These are phyloP conservation scores for Erodium chrysanthum DNA, from an alignment of 441 rosid genomes.

Conservation along the genomic window DNA sequence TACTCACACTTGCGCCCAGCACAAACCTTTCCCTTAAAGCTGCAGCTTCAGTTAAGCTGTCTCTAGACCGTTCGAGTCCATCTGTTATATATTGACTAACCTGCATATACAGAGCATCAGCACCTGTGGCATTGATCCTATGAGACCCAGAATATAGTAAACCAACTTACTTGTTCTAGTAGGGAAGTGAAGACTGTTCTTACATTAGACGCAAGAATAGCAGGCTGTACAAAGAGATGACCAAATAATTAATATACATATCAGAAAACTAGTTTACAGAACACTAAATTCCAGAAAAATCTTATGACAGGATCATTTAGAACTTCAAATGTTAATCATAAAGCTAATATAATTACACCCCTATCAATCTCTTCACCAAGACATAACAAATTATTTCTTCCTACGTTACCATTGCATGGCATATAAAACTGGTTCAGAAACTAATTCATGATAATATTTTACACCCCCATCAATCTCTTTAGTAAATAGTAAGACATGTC, in stretches of 20 bases:
- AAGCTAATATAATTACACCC: background rate
- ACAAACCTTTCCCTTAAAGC: slow-evolving; percentile 89
- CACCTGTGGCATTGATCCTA: slow-evolving; percentile 12
- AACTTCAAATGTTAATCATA: background rate
- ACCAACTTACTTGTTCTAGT: slow-evolving; percentile 73
- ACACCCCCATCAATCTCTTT: too few species aligned
- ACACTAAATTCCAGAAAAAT: background rate
- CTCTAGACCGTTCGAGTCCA: slow-evolving; percentile 96
- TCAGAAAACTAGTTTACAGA: background rate
- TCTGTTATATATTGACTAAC: slow-evolving; percentile 83
- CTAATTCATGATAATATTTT: background rate
- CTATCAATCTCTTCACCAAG: background rate
- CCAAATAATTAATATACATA: slow-evolving; percentile 20
- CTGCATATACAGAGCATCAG: slow-evolving; percentile 33
- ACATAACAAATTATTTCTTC: background rate
- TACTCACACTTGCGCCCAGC: slow-evolving; percentile 71
- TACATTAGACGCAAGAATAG: slow-evolving; percentile 71
- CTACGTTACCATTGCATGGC: background rate
- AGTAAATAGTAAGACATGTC: too few species aligned
- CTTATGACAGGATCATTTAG: background rate
- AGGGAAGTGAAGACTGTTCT: slow-evolving; percentile 86
- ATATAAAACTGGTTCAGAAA: background rate
- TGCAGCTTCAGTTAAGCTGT: slow-evolving; percentile 87
- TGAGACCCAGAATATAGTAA: slow-evolving; percentile 15
- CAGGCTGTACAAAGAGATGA: slow-evolving; percentile 47